Base-by-base conservation (phyloP, 2,329 filamentous ascomycete genomes). In the Curvularia hawaiiensis region DNA sequence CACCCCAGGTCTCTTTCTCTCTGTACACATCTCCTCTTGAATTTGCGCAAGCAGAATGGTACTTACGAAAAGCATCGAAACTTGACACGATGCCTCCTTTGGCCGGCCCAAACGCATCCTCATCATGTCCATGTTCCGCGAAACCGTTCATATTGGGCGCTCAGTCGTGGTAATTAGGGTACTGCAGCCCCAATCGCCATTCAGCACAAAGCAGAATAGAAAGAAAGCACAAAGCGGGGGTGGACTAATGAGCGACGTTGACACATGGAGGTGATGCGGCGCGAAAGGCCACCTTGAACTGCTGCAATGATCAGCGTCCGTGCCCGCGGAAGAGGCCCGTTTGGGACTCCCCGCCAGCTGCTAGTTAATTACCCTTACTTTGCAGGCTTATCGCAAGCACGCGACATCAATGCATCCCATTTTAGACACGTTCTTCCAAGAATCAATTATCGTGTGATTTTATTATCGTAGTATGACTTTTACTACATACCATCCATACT, bases 31-130 rank as follows among this genome's bases (percentile, higher is more conserved):
- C 11, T 20, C 33, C 16, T 14, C 26, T 40, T n/a, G 12, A 14
- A 22, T 33, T 18, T 28, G 12, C 24, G 35, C 18, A 26, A 2
- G 24, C 24, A 35, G 22, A 51, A 20, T 31, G 14, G 4, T 5
- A 83, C 90, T 74, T 85, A 97, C 92, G 94, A 77, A 99, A 99
- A 65, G 93, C 94, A 82, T 99, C 95, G 78, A 99, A 99, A 58
- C 94, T 92, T 77, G 88, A 89, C 56, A 83, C 78, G 28, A 69
- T 58, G 57, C 83, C 69, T 54, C 85, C 83, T 56, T 82, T 83
- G 74, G 89, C 88, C 68, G 91, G 88, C 71, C 86, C 90, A 79
- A 97, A 97, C 63, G 86, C 81, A 76, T 90, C 89, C 70, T 97
- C 92, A 71, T 92, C 84, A 67, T 93, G 84, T 65, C 82, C 82